These are phyloP conservation scores for Pecoramyces ruminantium DNA, from an alignment of 192 early-diverging fungal genomes.

Conservation along the genomic window DNA sequence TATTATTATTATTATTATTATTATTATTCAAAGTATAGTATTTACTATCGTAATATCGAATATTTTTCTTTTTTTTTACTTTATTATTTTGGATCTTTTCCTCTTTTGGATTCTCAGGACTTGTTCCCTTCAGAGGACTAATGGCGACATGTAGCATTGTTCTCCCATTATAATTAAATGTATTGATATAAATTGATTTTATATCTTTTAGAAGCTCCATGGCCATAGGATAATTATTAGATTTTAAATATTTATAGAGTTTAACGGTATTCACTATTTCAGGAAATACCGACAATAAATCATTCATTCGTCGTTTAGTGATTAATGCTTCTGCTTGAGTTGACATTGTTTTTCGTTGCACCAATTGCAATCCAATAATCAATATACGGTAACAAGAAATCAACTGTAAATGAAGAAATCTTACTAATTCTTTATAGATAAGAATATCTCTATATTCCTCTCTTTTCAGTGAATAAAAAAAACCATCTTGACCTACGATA, in stretches of 20 bases:
- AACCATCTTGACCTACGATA: neutral
- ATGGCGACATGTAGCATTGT: neutral
- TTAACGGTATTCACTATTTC: neutral
- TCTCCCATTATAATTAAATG: neutral
- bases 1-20: no score
- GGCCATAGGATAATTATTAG: neutral
- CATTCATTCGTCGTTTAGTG: neutral
- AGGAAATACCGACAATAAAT: neutral
- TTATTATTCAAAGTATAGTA: no score
- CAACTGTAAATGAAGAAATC: neutral
- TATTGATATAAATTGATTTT: neutral
- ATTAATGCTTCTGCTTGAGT: neutral
- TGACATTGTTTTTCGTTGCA: neutral
- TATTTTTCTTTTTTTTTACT: no score
- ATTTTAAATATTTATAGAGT: neutral
- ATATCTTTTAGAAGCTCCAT: neutral
- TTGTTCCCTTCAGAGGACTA: neutral
- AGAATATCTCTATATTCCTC: neutral
- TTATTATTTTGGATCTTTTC: neutral
- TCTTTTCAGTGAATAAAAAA: neutral
- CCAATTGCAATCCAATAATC: neutral
- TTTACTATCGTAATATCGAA: no score
- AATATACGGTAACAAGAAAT: neutral
- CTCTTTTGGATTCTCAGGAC: neutral
- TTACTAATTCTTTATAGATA: neutral